Base-by-base conservation (phyloP, 495 filamentous ascomycete genomes). In the Hypomontagnella submonticulosa region DNA sequence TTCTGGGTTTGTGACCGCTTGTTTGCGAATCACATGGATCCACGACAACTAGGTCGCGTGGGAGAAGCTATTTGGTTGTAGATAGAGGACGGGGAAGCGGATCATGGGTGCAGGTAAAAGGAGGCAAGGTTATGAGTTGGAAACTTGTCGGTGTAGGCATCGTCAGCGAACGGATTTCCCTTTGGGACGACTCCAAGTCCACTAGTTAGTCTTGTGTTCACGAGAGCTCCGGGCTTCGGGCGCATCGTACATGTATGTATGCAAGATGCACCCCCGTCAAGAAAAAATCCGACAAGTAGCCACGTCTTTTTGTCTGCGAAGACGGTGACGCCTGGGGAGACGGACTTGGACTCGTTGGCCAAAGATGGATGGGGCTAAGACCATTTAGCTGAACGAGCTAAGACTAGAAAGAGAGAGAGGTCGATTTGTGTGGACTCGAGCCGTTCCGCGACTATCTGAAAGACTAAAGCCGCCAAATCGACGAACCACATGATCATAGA, bases 101-200 rank as follows among this genome's bases (percentile, higher is more conserved):
- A 53, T 61, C 60, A 61, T 42, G 20, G 60, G 50, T 69, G 60
- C 66, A 64, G 60, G 49, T 42, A 57, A 61, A 47, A 50, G 37
- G 57, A 64, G 66, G 60, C 57, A 63, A 64, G 66, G 66, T 27
- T 47, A 63, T 57, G 48, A 38, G 55, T 30, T 47, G 13, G 41
- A 55, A 69, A 69, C 60, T 48, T 69, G 66, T 69, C 66, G 66
- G 66, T 69, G 66, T 64, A 69, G 66, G 55, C 56, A 64, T 69
- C 66, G 60, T 60, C 30, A 59, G 38, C 30, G 30, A 27, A 48
- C 50, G 49, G 33, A 61, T 61, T 56, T 63, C 46, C 60, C 27
- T 56, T 61, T 69, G 33, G 20, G 61, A 60, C 30, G 37, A 38
- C 23, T 33, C 16, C 32, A 49, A 64, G 55, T 52, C 54, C 56